These are phyloP conservation scores for Carex littledalei DNA, from an alignment of 176 grass and related monocot species.

Conservation along the genomic window DNA sequence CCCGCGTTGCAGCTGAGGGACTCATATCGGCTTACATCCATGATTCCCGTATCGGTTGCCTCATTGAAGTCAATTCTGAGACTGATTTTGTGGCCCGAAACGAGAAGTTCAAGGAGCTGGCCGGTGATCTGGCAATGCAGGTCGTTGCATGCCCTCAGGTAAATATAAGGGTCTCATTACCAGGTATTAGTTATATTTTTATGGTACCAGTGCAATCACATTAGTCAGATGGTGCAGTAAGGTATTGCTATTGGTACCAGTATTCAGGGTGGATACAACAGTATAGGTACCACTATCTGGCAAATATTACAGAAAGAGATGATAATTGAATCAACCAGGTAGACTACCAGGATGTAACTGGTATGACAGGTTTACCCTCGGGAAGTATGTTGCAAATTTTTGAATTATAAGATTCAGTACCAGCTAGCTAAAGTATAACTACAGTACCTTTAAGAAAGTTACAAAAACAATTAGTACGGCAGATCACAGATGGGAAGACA, in stretches of 20 bases:
- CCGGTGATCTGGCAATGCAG: constrained; percentile 89
- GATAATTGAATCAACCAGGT: background rate
- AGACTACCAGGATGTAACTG: background rate
- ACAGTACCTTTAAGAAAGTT: background rate
- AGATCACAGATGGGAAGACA: background rate
- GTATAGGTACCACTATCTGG: background rate
- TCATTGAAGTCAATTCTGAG: constrained; percentile 93
- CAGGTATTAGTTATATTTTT: background rate
- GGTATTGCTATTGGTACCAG: background rate
- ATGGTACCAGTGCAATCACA: background rate
- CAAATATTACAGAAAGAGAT: background rate
- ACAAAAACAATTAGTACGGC: background rate
- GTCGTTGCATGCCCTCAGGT: constrained; percentile 79
- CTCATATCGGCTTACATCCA: constrained; percentile 91
- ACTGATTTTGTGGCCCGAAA: constrained; percentile 91
- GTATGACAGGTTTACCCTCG: background rate
- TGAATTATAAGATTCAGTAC: background rate
- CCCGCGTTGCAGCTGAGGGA: constrained; percentile 80
- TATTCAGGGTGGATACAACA: background rate
- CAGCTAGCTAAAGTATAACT: background rate
- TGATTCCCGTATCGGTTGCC: constrained; percentile 78
- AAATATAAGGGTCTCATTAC: background rate
- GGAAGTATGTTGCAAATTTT: background rate
- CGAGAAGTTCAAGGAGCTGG: constrained; percentile 95
- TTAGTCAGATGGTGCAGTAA: background rate